A percentile compares a stretch with the other conserved stretches of the same genome.
phyloP scores from a whole-genome alignment of 306 rosid species.

The Betula pendula region DNA sequence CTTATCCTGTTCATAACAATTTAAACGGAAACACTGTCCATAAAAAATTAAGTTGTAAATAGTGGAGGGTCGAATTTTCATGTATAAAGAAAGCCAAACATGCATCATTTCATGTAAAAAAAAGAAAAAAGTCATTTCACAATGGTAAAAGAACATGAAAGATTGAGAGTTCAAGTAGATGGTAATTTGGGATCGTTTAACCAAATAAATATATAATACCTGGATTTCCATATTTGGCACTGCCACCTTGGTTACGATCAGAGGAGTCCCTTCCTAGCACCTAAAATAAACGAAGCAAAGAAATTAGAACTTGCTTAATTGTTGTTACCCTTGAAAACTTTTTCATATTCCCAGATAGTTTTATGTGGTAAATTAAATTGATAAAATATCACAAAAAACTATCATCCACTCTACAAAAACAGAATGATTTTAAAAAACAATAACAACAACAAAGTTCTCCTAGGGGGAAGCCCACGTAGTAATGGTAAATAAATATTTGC shows the following conservation, averaged over 20 bases:
- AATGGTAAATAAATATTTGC: too few relatives aligned
- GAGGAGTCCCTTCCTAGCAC: conserved; percentile 28
- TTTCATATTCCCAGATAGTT: neutral
- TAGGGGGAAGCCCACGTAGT: neutral
- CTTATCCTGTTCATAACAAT: too few relatives aligned
- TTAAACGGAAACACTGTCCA: too few relatives aligned
- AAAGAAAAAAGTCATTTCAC: too few relatives aligned
- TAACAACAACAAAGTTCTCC: neutral
- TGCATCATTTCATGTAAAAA: too few relatives aligned
- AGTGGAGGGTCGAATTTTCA: too few relatives aligned
- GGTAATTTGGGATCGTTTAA: neutral
- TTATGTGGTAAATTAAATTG: too few relatives aligned
- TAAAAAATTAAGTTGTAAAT: too few relatives aligned
- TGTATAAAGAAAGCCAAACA: too few relatives aligned
- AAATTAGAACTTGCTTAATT: neutral
- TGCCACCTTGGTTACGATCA: conserved; percentile 13
- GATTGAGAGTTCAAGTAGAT: neutral
- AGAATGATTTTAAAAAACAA: neutral
- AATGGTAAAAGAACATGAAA: neutral
- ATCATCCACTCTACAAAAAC: neutral
- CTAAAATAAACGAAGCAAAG: conserved; percentile 23
- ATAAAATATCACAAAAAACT: too few relatives aligned
- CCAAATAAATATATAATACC: conserved; percentile 4
- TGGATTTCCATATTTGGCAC: conserved; percentile 29
- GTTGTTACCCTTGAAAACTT: neutral